Evolutionary conservation across 2,329 filamentous ascomycete species (phyloP).

Genomic region (Sporothrix protearum): DNA sequence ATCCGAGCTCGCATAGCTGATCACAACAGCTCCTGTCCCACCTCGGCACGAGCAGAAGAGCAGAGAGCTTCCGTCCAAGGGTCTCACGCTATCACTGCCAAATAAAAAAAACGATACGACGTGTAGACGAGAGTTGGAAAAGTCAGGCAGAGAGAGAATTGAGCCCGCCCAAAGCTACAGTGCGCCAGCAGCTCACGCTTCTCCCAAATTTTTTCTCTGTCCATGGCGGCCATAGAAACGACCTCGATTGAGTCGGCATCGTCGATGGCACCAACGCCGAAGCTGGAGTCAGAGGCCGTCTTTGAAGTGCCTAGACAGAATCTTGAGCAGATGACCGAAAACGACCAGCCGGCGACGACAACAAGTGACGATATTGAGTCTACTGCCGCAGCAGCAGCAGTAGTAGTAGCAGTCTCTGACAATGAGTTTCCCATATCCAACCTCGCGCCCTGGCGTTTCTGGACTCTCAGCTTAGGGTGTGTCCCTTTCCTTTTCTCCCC

Average conservation of each 20-base stretch:
- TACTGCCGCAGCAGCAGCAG: neutral
- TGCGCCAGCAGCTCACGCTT: neutral
- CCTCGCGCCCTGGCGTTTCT: constrained; percentile 26
- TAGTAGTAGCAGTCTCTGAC: neutral
- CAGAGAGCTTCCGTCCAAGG: neutral
- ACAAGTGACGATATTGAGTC: neutral
- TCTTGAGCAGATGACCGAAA: neutral
- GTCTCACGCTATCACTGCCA: neutral
- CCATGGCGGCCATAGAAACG: constrained; percentile 4
- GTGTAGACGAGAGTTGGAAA: neutral
- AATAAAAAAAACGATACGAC: neutral
- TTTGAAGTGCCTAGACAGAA: neutral
- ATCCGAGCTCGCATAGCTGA: neutral
- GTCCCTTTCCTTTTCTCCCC: neutral
- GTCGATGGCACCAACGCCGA: neutral
- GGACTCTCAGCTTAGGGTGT: constrained; percentile 27
- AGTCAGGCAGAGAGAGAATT: too few species aligned
- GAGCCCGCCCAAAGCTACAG: neutral
- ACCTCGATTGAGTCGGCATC: neutral
- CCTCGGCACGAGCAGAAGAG: neutral
- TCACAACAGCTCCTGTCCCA: neutral
- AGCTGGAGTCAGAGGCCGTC: neutral
- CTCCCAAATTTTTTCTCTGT: neutral
- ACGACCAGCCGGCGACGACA: neutral
- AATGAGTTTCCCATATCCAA: neutral